Percentiles rank a stretch among this genome's conserved stretches.
Conservation (phyloP, 306 rosid genomes). For the Herpetospermum pedunculosum region DNA sequence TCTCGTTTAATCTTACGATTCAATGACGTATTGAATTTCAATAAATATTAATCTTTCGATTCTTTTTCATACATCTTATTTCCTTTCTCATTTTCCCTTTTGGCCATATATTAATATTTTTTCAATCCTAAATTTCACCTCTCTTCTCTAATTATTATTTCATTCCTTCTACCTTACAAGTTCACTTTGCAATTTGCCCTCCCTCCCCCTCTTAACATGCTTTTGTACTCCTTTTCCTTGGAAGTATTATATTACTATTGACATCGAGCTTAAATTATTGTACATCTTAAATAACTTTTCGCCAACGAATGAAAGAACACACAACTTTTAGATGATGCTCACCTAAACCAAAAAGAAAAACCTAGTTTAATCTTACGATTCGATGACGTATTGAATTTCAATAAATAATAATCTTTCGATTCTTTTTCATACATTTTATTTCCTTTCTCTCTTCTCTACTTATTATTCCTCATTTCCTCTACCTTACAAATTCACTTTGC, state of each 20-base stretch:
- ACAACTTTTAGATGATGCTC: background rate
- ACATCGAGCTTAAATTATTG: background rate
- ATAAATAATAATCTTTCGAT: background rate
- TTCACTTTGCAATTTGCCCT: background rate
- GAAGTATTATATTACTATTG: background rate
- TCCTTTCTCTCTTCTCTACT: background rate
- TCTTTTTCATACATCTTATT: too few relatives aligned
- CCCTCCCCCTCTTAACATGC: background rate
- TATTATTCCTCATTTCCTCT: background rate
- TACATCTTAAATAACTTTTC: background rate
- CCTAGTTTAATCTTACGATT: background rate
- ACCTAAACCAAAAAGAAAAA: background rate
- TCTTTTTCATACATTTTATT: too few relatives aligned
- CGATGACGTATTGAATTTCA: too few relatives aligned
- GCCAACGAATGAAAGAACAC: background rate
- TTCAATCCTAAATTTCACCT: background rate
- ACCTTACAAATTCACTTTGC: background rate
- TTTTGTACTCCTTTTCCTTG: background rate
- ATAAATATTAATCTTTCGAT: too few relatives aligned
- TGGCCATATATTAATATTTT: too few relatives aligned
- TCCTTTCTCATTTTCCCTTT: too few relatives aligned
- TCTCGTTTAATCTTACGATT: too few relatives aligned
- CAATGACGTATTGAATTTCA: too few relatives aligned
- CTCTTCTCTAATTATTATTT: background rate
- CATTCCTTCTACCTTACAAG: background rate